phyloP scores from a whole-genome alignment of 441 rosid species.

The Theobroma grandiflorum region DNA sequence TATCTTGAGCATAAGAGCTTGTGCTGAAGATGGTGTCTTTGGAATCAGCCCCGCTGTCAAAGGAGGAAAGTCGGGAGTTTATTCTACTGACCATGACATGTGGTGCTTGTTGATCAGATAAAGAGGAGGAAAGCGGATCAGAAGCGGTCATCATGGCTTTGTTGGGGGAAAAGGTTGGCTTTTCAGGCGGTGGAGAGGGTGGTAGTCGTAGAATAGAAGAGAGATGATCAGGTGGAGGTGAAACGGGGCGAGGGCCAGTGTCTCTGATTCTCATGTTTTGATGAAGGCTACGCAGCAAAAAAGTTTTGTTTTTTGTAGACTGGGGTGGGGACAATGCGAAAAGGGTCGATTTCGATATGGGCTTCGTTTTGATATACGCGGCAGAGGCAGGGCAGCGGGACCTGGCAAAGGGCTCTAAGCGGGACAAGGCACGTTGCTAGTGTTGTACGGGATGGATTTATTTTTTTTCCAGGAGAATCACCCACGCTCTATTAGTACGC shows the following conservation, averaged over 20 bases:
- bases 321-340: neutral
- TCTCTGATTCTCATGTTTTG: constrained; percentile 21
- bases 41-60: neutral
- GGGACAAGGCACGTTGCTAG: constrained; percentile 1
- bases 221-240: constrained; percentile 15
- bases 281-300: neutral
- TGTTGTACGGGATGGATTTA: neutral
- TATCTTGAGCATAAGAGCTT: neutral
- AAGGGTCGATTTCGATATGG: neutral
- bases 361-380: neutral
- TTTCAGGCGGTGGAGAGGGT: neutral
- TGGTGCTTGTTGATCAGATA: neutral
- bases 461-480: neutral
- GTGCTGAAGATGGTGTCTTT: neutral
- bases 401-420: neutral
- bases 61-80: constrained; percentile 29
- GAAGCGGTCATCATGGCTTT: neutral
- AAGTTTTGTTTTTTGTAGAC: neutral
- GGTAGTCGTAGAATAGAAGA: neutral
- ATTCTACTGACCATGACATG: constrained; percentile 27
- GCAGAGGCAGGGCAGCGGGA: neutral
- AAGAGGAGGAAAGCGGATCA: neutral
- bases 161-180: neutral
- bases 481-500: neutral
- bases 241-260: neutral